These are phyloP conservation scores for Phalaenopsis hybrid DNA, from an alignment of 116 monocot genomes.

Conservation along the genomic window DNA sequence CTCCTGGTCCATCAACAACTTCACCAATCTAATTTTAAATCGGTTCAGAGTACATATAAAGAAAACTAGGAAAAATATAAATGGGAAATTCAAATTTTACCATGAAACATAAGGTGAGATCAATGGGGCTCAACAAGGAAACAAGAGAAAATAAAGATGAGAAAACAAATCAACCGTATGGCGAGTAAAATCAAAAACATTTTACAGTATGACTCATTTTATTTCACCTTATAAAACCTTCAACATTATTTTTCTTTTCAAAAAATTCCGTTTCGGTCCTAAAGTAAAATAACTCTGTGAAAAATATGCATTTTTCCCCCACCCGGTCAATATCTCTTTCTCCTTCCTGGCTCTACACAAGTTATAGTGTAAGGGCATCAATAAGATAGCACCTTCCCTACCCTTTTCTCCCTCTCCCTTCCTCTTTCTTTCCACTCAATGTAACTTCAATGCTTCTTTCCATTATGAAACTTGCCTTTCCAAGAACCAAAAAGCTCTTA, in stretches of 20 bases:
- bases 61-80: not conserved
- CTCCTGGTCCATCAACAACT: conserved; percentile 94
- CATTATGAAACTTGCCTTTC: too few species aligned
- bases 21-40: conserved; percentile 73
- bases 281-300: not conserved
- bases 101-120: not conserved
- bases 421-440: too few species aligned
- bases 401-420: too few species aligned
- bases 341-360: too few species aligned
- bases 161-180: not conserved
- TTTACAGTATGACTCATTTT: not conserved
- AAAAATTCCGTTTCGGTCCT: not conserved
- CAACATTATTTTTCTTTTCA: not conserved
- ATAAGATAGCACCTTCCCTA: too few species aligned
- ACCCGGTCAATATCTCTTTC: not conserved
- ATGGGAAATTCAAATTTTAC: not conserved
- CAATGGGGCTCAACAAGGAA: not conserved
- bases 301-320: not conserved
- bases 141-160: not conserved
- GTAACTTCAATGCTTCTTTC: too few species aligned
- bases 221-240: not conserved
- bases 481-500: too few species aligned
- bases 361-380: too few species aligned
- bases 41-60: not conserved
- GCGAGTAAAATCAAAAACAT: not conserved